Evolutionary conservation across 2,329 filamentous ascomycete genomes (phyloP).

Genomic region (Ramichloridium luteum): DNA sequence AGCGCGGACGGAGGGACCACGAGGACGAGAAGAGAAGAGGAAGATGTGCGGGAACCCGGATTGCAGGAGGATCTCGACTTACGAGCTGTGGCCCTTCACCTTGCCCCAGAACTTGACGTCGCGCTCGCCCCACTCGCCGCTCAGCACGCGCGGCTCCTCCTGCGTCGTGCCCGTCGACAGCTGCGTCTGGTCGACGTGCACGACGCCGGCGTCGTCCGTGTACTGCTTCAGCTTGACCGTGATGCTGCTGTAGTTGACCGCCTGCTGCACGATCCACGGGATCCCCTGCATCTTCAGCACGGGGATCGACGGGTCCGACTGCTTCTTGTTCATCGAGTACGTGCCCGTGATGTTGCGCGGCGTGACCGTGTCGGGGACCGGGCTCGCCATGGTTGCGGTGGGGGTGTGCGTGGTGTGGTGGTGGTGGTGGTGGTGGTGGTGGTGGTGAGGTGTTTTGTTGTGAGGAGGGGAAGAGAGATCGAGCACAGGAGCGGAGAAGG

Average conservation of each 20-base stretch:
- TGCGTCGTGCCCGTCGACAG: constrained; percentile 57
- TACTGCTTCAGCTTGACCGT: constrained; percentile 48
- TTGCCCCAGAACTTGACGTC: constrained; percentile 69
- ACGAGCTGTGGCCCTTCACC: constrained; percentile 46
- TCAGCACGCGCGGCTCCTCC: constrained; percentile 43
- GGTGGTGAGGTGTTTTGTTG: background rate
- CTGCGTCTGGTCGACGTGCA: constrained; percentile 45
- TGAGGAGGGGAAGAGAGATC: no score
- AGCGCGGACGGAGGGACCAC: background rate
- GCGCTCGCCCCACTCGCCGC: constrained; percentile 52
- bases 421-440: no score
- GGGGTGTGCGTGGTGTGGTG: background rate
- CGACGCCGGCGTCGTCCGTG: constrained; percentile 30
- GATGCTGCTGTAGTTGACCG: constrained; percentile 56
- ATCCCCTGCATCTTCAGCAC: constrained; percentile 50
- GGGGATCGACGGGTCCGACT: constrained; percentile 57
- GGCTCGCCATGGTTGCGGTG: constrained; percentile 53
- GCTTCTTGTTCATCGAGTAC: constrained; percentile 63
- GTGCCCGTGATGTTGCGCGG: constrained; percentile 56
- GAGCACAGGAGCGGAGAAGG: no score
- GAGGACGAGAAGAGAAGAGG: background rate
- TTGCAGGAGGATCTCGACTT: constrained; percentile 1
- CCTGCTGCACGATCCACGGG: constrained; percentile 30
- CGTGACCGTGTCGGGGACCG: constrained; percentile 51
- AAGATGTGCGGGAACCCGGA: background rate